Evolutionary conservation across 805 yeast genomes (phyloP).

Genomic region (Millerago galiae): DNA sequence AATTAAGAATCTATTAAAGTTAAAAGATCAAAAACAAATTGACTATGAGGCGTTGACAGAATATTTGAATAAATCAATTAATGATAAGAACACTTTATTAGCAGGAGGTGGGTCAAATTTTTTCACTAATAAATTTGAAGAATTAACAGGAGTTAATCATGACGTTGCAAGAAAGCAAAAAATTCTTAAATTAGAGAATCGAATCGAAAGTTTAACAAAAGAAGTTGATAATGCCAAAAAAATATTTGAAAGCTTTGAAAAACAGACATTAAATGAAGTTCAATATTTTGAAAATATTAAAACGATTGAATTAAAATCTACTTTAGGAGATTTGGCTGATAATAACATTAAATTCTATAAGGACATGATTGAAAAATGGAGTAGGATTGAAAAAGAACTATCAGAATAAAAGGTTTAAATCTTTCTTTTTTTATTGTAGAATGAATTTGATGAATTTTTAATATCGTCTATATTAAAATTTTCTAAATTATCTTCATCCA

Average conservation of each 20-base stretch:
- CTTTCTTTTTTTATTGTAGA: slow-evolving; percentile 3
- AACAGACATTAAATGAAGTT: slow-evolving; percentile 50
- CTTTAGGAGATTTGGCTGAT: slow-evolving; percentile 69
- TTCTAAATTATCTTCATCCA: slow-evolving; percentile 10
- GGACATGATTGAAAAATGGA: slow-evolving; percentile 66
- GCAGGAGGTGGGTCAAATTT: slow-evolving; percentile 49
- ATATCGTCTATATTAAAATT: slow-evolving; percentile 21
- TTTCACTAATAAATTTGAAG: slow-evolving; percentile 52
- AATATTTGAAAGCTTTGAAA: slow-evolving; percentile 48
- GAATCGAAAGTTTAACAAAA: slow-evolving; percentile 40
- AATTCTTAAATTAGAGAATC: slow-evolving; percentile 41
- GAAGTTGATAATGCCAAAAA: slow-evolving; percentile 47
- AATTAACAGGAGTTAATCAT: slow-evolving; percentile 56
- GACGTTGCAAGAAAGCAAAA: slow-evolving; percentile 48
- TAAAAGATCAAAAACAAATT: slow-evolving; percentile 85
- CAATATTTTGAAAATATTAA: slow-evolving; percentile 73
- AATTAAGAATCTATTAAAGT: slow-evolving; percentile 61
- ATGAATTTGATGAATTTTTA: slow-evolving; percentile 1
- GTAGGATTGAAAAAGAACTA: slow-evolving; percentile 38
- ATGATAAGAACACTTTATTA: slow-evolving; percentile 52
- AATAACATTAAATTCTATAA: slow-evolving; percentile 70
- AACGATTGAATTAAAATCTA: slow-evolving; percentile 64
- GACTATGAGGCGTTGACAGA: slow-evolving; percentile 84
- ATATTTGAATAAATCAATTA: slow-evolving; percentile 63
- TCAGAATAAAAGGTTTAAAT: slow-evolving; percentile 15